These are phyloP conservation scores for Trametes pubescens DNA, from an alignment of 1,284 basidiomycete species.

Conservation along the genomic window DNA sequence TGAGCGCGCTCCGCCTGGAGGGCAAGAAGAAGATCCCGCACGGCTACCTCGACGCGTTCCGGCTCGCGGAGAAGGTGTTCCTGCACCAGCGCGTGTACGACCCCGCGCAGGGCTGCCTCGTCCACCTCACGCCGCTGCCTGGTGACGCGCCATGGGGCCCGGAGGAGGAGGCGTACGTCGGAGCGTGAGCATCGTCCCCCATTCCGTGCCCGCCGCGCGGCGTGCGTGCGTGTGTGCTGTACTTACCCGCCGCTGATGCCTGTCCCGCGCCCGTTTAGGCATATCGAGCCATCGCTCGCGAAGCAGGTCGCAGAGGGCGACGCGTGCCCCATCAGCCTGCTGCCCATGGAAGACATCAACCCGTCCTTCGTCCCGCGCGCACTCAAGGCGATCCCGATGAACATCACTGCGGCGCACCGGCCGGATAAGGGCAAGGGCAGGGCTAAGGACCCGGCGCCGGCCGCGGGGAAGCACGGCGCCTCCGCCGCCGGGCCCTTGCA, in stretches of 20 bases:
- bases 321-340: slow-evolving; percentile 77
- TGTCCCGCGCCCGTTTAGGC: slow-evolving; percentile 48
- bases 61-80: slow-evolving; percentile 91
- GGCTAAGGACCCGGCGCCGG: slow-evolving; percentile 43
- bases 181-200: slow-evolving; percentile 60
- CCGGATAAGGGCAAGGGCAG: slow-evolving; percentile 47
- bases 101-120: slow-evolving; percentile 69
- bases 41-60: slow-evolving; percentile 78
- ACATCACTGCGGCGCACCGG: slow-evolving; percentile 35
- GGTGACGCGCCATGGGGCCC: slow-evolving; percentile 62
- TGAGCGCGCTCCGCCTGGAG: slow-evolving; percentile 84
- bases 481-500: slow-evolving; percentile 52
- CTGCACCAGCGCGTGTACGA: slow-evolving; percentile 94
- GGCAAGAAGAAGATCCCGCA: slow-evolving; percentile 86
- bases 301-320: slow-evolving; percentile 79
- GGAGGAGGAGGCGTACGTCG: slow-evolving; percentile 78
- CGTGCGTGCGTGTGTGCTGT: slow-evolving; percentile 21
- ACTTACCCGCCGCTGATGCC: slow-evolving; percentile 26
- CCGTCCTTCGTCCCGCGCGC: slow-evolving; percentile 67
- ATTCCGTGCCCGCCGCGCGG: slow-evolving; percentile 12
- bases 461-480: slow-evolving; percentile 40
- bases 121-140: slow-evolving; percentile 71
- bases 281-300: slow-evolving; percentile 66
- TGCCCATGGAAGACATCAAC: slow-evolving; percentile 84
- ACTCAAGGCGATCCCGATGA: slow-evolving; percentile 48